Base-by-base conservation (phyloP, 2,329 filamentous ascomycete genomes). In the Trichoderma oligosporum region DNA sequence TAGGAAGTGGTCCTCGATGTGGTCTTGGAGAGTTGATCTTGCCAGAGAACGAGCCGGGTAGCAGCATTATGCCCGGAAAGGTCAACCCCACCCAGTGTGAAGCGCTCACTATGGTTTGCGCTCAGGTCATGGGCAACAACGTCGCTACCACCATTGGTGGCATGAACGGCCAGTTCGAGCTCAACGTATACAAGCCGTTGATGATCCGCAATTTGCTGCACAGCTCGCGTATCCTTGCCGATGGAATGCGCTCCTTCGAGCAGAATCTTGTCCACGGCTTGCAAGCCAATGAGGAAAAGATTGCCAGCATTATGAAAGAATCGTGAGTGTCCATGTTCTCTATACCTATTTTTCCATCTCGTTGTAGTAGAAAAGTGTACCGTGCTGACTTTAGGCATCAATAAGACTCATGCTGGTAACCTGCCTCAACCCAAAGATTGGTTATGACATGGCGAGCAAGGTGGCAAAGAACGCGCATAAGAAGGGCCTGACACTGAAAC, bases 21-120 rank as follows among this genome's bases (percentile, higher is more conserved):
- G 94, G 94, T 69, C 87, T 97, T 20, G 93, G 92, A 64, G 94
- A 99, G 79, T 84, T 99, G 62, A 83, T 84, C 69, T 85, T 99
- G 51, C 94, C 94, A 24, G 94, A 99, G 80, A 99, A 99, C 78
- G 94, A 99, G 80, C 94, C 94, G 31, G 93, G 93, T 63, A 94
- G 88, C 70, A 95, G 89, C 66, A 97, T 99, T 80, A 99, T 99
- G 94, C 94, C 94, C 42, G 94, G 94, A 70, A 99, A 99, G 81
- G 94, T 99, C 73, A 99, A 99, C 81, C 94, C 94, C 29, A 99
- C 94, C 29, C 94, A 99, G 78, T 96, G 91, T 77, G 94, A 99
- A 81, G 89, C 91, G 61, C 79, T 99, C 73, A 97, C 94, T 66
- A 99, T 99, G 94, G 81, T 97, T 60, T 97, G 93, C 79, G 85